These are phyloP conservation scores for Xeromyces bisporus DNA, from an alignment of 495 filamentous ascomycete genomes.

Conservation along the genomic window DNA sequence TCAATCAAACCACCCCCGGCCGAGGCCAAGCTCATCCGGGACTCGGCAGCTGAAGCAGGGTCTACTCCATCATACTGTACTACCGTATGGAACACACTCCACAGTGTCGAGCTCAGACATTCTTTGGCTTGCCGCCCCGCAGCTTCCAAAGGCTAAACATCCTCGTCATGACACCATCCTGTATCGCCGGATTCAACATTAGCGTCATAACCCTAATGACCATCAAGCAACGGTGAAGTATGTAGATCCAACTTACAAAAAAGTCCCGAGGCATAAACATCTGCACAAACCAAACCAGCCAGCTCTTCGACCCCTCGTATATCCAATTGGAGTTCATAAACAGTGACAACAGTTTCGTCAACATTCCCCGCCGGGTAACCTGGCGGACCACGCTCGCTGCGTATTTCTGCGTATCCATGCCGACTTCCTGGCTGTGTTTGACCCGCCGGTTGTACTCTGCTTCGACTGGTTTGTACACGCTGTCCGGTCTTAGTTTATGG, in stretches of 20 bases:
- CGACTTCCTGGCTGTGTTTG: conserved; percentile 38
- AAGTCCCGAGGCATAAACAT: neutral
- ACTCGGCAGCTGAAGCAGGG: too few relatives aligned
- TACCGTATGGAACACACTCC: too few relatives aligned
- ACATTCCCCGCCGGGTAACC: conserved; percentile 21
- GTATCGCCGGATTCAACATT: too few relatives aligned
- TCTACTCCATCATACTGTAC: too few relatives aligned
- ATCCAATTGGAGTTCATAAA: conserved; percentile 29
- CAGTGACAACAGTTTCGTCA: conserved; percentile 31
- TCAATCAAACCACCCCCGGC: too few relatives aligned
- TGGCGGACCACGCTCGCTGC: conserved; percentile 39
- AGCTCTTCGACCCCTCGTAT: conserved; percentile 28
- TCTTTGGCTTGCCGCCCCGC: neutral
- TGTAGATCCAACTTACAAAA: neutral
- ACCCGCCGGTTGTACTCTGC: conserved; percentile 34
- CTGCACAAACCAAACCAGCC: conserved; percentile 7
- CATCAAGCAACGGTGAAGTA: too few relatives aligned
- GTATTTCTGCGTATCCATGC: conserved; percentile 35
- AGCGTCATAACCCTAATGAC: too few relatives aligned
- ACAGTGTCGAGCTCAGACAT: neutral
- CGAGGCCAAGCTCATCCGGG: too few relatives aligned
- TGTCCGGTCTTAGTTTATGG: conserved; percentile 28
- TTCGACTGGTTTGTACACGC: conserved; percentile 35
- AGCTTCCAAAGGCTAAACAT: neutral
- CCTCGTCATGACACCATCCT: neutral